A percentile compares a stretch with the other conserved stretches of the same genome.
Evolutionary conservation across 345 rosid genomes (phyloP).

Genomic region (Ricinus communis): DNA sequence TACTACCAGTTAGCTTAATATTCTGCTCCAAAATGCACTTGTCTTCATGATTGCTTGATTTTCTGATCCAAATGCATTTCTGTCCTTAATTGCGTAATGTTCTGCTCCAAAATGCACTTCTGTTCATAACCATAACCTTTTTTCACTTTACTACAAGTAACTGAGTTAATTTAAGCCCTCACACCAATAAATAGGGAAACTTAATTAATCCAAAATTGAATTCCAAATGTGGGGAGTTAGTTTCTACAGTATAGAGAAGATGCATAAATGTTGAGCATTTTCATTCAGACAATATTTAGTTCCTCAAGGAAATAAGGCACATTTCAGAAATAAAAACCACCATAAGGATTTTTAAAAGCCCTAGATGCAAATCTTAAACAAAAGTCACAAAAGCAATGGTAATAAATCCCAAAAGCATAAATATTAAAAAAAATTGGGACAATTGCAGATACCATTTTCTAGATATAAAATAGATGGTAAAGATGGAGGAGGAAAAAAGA

Average conservation of each 20-base stretch:
- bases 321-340: neutral
- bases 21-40: neutral
- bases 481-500: neutral
- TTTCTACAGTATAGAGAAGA: neutral
- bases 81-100: no score
- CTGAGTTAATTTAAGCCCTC: no score
- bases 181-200: neutral
- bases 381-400: neutral
- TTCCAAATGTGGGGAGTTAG: neutral
- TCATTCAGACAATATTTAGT: neutral
- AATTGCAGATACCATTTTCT: neutral
- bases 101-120: no score
- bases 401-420: slow-evolving; percentile 1
- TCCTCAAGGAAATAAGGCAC: neutral
- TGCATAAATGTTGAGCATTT: neutral
- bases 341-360: neutral
- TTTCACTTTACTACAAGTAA: no score
- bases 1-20: neutral
- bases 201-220: neutral
- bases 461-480: neutral
- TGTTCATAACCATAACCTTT: no score
- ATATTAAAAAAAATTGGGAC: neutral
- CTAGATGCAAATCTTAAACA: neutral
- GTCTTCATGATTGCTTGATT: no score
- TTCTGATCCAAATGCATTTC: no score